Percentiles rank a stretch among this genome's conserved stretches.
These are phyloP conservation scores for Tetragonia tetragonoides DNA, from an alignment of 148 eudicot genomes.

Conservation along the genomic window DNA sequence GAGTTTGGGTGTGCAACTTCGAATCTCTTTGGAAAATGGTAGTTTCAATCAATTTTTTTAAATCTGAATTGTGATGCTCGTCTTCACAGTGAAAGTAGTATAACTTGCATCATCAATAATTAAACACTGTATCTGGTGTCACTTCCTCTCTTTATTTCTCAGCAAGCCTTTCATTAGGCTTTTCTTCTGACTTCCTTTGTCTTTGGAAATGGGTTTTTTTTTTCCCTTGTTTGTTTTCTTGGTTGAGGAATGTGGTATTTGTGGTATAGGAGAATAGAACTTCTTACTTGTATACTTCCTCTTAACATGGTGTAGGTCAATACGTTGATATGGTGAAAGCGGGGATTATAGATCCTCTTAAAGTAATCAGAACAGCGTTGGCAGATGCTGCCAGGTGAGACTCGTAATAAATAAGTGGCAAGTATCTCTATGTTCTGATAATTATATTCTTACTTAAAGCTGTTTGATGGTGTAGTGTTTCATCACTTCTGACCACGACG, in stretches of 20 bases:
- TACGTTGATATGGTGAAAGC: constrained; percentile 86
- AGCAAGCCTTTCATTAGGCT: too few species aligned
- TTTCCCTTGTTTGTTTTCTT: not conserved
- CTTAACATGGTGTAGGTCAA: constrained; percentile 44
- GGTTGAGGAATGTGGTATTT: not conserved
- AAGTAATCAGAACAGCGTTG: constrained; percentile 89
- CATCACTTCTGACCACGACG: constrained; percentile 77
- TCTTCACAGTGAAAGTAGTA: too few species aligned
- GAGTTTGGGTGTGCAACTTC: not conserved
- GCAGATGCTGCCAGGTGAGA: constrained; percentile 93
- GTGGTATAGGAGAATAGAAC: too few species aligned
- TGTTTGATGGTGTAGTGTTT: constrained; percentile 44
- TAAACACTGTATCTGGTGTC: too few species aligned
- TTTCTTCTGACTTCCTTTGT: too few species aligned
- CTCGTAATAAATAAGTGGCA: not conserved
- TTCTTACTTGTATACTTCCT: constrained; percentile 2
- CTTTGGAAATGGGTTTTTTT: too few species aligned
- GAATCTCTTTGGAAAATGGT: not conserved
- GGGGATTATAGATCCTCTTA: constrained; percentile 93
- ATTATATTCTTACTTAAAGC: not conserved
- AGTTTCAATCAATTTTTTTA: not conserved
- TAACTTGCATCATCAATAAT: too few species aligned
- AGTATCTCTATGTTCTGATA: not conserved
- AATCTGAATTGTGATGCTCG: not conserved
- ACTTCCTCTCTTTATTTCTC: too few species aligned